Conservation (phyloP, 176 grass and related monocot species). For the Avena insularis region DNA sequence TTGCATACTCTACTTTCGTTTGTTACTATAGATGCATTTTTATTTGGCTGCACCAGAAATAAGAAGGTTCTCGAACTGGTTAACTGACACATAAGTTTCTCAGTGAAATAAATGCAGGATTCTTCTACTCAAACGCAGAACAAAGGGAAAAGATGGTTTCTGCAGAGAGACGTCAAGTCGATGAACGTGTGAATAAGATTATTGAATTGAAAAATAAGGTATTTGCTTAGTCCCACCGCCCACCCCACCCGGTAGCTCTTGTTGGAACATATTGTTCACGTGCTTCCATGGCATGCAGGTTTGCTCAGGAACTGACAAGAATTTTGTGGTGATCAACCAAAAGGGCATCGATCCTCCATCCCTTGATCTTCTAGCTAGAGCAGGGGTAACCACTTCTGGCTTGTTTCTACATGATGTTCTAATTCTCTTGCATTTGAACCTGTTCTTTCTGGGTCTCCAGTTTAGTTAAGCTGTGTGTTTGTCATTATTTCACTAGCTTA, state of each 20-base stretch:
- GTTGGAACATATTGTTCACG: not conserved
- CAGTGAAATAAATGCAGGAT: constrained; percentile 99
- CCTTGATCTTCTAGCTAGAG: constrained; percentile 91
- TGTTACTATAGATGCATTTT: not conserved
- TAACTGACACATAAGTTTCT: constrained; percentile 44
- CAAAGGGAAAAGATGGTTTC: constrained; percentile 99
- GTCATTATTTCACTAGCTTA: not conserved
- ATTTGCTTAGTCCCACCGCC: constrained; percentile 12
- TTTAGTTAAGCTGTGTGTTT: not conserved
- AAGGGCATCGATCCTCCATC: constrained; percentile 99
- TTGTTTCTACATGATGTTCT: not conserved
- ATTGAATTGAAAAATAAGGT: constrained; percentile 96
- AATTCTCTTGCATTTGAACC: no score
- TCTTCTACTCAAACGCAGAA: constrained; percentile 96
- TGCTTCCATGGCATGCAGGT: constrained; percentile 60
- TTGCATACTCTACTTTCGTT: constrained; percentile 8
- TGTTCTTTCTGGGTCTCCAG: not conserved
- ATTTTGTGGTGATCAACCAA: constrained; percentile 96
- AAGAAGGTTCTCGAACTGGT: not conserved
- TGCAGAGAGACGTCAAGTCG: constrained; percentile 95
- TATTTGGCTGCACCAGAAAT: not conserved
- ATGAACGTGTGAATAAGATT: constrained; percentile 92
- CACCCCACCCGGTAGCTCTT: not conserved
- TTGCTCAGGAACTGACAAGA: constrained; percentile 78
- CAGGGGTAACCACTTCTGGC: constrained; percentile 67